These are phyloP conservation scores for Hemileia vastatrix DNA, from an alignment of 1,284 basidiomycete genomes.

Conservation along the genomic window DNA sequence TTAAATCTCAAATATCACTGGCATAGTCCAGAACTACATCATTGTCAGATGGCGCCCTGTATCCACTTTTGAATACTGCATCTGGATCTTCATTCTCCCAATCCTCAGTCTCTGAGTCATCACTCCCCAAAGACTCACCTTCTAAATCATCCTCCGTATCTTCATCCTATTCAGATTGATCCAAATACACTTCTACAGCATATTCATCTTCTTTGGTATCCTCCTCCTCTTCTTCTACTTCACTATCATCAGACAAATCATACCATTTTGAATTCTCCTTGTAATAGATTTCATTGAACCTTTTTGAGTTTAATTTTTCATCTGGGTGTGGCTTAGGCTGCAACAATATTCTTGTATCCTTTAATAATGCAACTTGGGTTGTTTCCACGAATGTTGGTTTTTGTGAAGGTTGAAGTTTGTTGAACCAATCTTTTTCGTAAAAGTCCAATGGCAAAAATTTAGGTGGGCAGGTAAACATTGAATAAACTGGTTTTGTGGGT, in stretches of 20 bases:
- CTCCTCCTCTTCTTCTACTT: not conserved
- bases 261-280: not conserved
- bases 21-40: too few species aligned
- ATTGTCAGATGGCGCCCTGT: too few species aligned
- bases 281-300: slow-evolving; percentile 1
- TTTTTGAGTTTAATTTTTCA: not conserved
- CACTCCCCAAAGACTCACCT: too few species aligned
- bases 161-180: not conserved
- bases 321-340: not conserved
- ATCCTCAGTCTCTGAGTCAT: too few species aligned
- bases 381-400: not conserved
- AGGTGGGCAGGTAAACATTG: not conserved
- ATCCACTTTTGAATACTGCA: too few species aligned
- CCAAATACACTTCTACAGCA: too few species aligned
- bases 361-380: not conserved
- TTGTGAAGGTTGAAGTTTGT: not conserved
- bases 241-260: not conserved
- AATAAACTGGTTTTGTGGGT: not conserved
- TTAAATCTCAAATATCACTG: too few species aligned
- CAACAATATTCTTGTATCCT: not conserved
- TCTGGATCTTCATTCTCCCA: too few species aligned
- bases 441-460: slow-evolving; percentile 1
- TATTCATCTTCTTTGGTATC: too few species aligned
- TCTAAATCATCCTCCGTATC: not conserved
- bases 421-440: slow-evolving; percentile 9